phyloP scores from a whole-genome alignment of 176 grass and related monocot species.

The Areca catechu region DNA sequence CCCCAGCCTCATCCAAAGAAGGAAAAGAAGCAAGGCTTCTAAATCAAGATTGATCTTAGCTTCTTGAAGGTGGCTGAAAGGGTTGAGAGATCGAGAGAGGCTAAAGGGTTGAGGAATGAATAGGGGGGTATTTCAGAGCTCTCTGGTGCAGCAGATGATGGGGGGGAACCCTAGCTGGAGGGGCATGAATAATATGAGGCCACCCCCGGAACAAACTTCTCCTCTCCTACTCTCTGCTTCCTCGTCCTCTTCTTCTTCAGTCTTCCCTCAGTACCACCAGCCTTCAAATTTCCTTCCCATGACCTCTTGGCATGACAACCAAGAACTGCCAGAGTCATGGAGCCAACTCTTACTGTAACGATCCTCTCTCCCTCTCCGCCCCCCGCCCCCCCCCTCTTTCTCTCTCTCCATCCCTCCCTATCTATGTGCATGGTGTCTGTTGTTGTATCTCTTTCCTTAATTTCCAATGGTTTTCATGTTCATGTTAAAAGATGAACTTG shows the following conservation, averaged over 20 bases:
- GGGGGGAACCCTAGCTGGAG: constrained; percentile 22
- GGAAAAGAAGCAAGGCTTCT: not conserved
- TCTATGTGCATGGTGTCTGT: no score
- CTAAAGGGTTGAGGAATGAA: constrained; percentile 32
- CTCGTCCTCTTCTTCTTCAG: constrained; percentile 54
- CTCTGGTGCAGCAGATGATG: constrained; percentile 65
- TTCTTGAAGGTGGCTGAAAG: not conserved
- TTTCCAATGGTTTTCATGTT: no score
- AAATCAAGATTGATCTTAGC: constrained; percentile 51
- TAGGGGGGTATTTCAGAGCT: constrained; percentile 51
- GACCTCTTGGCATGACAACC: constrained; percentile 24
- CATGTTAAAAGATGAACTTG: no score
- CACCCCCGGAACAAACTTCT: constrained; percentile 29
- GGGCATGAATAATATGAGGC: constrained; percentile 36
- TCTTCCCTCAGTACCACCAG: constrained; percentile 20
- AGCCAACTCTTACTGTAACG: constrained; percentile 73
- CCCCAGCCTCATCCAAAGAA: constrained; percentile 21
- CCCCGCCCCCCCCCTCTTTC: no score
- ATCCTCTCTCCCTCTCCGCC: constrained; percentile 10
- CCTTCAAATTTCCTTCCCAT: constrained; percentile 9
- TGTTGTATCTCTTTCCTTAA: no score
- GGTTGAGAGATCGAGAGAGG: constrained; percentile 4
- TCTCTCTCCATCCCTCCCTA: not conserved
- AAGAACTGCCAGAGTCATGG: constrained; percentile 54
- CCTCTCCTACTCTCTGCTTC: constrained; percentile 46